Conservation (phyloP, 306 rosid genomes). For the Rosa lucieae region DNA sequence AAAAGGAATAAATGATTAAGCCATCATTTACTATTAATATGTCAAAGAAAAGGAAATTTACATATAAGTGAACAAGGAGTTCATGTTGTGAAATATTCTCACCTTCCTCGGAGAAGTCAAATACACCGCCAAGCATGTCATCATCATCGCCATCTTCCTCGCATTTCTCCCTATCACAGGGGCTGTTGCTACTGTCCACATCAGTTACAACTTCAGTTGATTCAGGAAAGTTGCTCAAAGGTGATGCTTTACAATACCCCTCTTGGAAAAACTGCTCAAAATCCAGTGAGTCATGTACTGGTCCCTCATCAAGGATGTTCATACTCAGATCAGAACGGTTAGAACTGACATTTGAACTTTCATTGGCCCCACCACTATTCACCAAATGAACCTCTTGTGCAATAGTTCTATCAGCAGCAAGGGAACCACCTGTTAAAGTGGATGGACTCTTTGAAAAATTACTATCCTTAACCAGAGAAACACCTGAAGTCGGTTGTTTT, state of each 20-base stretch:
- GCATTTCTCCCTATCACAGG: slow-evolving; percentile 67
- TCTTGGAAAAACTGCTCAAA: slow-evolving; percentile 69
- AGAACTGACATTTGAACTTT: slow-evolving; percentile 57
- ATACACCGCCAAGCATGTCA: slow-evolving; percentile 80
- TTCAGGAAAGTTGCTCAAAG: slow-evolving; percentile 42
- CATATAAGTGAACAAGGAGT: slow-evolving; percentile 6
- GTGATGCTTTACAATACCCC: slow-evolving; percentile 71
- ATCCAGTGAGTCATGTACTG: slow-evolving; percentile 59
- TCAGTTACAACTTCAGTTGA: slow-evolving; percentile 59
- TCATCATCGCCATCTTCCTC: slow-evolving; percentile 74
- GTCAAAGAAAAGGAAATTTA: slow-evolving; percentile 23
- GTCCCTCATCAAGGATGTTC: slow-evolving; percentile 59
- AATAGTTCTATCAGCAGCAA: slow-evolving; percentile 44
- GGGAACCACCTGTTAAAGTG: slow-evolving; percentile 39
- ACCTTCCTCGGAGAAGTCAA: slow-evolving; percentile 95
- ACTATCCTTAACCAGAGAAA: slow-evolving; percentile 35
- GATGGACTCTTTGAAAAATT: slow-evolving; percentile 29
- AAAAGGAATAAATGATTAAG: background rate
- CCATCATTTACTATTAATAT: slow-evolving; percentile 6
- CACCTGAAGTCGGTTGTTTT: slow-evolving; percentile 31
- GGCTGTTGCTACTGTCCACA: slow-evolving; percentile 61
- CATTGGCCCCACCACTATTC: slow-evolving; percentile 42
- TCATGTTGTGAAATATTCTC: slow-evolving; percentile 19
- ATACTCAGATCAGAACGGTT: slow-evolving; percentile 58
- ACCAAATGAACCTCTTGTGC: slow-evolving; percentile 45